Conservation (phyloP, 2,329 filamentous ascomycete species). For the Neospermospora avenae region DNA sequence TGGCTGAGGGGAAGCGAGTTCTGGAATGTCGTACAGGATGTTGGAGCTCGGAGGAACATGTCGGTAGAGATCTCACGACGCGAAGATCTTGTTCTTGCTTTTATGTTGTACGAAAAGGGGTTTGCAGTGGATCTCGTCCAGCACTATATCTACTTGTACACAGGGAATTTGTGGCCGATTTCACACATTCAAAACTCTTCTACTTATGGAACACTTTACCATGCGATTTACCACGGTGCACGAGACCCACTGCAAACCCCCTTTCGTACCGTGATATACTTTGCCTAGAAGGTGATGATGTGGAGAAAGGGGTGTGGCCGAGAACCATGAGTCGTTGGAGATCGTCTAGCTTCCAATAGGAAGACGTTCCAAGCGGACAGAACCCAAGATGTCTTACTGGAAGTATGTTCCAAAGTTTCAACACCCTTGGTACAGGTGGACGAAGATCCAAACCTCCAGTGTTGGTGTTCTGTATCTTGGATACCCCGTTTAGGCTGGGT, state of each 20-base stretch:
- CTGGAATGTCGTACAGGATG: neutral
- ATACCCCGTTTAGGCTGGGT: neutral
- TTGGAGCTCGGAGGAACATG: neutral
- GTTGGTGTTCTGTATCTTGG: neutral
- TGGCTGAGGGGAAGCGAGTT: neutral
- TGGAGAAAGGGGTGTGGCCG: conserved; percentile 4
- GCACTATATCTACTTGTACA: too few relatives aligned
- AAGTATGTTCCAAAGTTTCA: too few relatives aligned
- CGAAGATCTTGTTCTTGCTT: neutral
- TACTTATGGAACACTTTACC: too few relatives aligned
- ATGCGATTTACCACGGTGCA: too few relatives aligned
- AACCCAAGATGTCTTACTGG: neutral
- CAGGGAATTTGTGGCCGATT: too few relatives aligned
- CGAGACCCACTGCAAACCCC: too few relatives aligned
- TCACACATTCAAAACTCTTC: too few relatives aligned
- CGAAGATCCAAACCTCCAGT: neutral
- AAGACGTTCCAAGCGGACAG: neutral
- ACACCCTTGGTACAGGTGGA: too few relatives aligned
- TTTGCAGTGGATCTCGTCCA: too few relatives aligned
- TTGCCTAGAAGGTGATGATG: neutral
- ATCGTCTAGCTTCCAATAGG: neutral
- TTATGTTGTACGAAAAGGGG: too few relatives aligned
- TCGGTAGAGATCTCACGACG: neutral
- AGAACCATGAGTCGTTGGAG: conserved; percentile 2
- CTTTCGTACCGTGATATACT: too few relatives aligned